Base-by-base conservation (phyloP, 148 eudicot genomes). In the Fagopyrum homotropicum region DNA sequence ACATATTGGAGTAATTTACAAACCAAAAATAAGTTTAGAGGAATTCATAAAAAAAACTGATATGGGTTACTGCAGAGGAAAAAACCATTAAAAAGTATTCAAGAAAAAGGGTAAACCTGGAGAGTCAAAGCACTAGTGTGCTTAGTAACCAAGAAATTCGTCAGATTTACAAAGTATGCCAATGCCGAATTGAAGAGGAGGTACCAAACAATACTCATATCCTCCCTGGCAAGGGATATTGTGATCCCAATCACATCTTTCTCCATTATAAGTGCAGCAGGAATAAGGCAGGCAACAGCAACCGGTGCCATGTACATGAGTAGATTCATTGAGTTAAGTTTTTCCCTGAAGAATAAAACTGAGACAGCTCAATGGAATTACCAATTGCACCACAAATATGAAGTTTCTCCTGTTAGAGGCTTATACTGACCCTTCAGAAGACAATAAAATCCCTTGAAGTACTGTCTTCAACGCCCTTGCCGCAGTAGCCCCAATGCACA, bases 121-220 rank as follows among this genome's bases (percentile, higher is more conserved):
- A 91, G 94, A 75, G 98, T 93, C 86, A 89, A 84, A 44, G 98
- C 92, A 78, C 97, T 93, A 69, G 97, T 93, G 86, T 91, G 96
- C 72, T 91, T 93, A n/a, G 98, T 93, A 83, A 93, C 97, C 92
- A 93, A 79, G 82, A 93, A 93, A 79, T 93, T 93, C 79, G 93
- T 90, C 88, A 93, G 83, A 77, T 93, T 93, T 73, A 89, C 97
- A 71, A 82, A 83, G 80, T 93, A 93, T 17, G 98, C 97, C 46
- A 91, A 84, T 5, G 94, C 82, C 15, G 98, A 91, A 82, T 91
- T 91, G 83, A 91, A 85, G 76, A 93, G 84, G 69, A 91, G 90
- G 75, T 86, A 88, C 98, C 97, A 91, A 48, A 89, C 45, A 72
- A 93, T 85, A 70, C 77, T 82, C 73, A 73, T 59, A 78, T 93